These are phyloP conservation scores for Apiospora sp. DNA, from an alignment of 2,329 filamentous ascomycete genomes.

Conservation along the genomic window DNA sequence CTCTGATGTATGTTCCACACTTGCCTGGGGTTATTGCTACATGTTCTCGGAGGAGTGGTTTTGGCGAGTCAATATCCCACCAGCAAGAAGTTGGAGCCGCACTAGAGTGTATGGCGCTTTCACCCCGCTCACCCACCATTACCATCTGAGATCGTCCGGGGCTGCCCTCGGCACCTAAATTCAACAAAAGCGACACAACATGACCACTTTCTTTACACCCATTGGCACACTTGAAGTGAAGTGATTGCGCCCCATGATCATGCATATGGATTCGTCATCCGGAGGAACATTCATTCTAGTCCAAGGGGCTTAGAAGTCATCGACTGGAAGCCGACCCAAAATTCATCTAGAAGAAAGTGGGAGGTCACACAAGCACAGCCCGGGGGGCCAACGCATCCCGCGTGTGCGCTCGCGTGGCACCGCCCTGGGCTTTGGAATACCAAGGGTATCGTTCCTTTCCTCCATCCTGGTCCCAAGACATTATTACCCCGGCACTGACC, in stretches of 20 bases:
- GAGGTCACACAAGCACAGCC: not conserved
- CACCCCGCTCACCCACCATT: not conserved
- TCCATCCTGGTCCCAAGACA: not conserved
- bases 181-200: not conserved
- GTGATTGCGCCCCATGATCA: not conserved
- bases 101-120: not conserved
- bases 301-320: not conserved
- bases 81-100: not conserved
- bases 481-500: not conserved
- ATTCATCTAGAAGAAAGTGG: not conserved
- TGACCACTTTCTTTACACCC: not conserved
- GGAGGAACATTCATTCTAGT: too few species aligned
- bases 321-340: not conserved
- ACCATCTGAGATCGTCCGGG: not conserved
- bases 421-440: not conserved
- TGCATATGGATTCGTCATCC: too few species aligned
- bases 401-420: not conserved
- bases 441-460: not conserved
- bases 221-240: too few species aligned
- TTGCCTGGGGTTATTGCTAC: not conserved
- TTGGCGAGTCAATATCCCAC: not conserved
- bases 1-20: not conserved
- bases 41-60: not conserved
- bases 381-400: conserved; percentile 1
- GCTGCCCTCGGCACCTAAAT: not conserved